A percentile compares a stretch with the other conserved stretches of the same genome.
These are phyloP conservation scores for Syncephalastrum monosporum DNA, from an alignment of 371 early-diverging fungal species.

Conservation along the genomic window DNA sequence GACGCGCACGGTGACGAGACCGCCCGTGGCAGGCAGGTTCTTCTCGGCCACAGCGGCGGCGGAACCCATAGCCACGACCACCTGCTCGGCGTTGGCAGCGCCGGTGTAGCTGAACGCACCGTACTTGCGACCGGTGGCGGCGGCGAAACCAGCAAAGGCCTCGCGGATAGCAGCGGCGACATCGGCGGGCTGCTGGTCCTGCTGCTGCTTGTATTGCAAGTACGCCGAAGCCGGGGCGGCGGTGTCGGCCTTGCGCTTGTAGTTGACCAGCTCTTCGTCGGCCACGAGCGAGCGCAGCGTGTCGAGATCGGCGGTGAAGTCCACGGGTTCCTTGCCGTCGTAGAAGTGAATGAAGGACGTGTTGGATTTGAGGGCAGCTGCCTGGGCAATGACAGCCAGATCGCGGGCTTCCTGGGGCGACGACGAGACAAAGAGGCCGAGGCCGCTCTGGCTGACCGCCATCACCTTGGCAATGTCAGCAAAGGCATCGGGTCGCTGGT, in stretches of 20 bases:
- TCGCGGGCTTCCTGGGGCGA: constrained; percentile 73
- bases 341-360: constrained; percentile 65
- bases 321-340: constrained; percentile 25
- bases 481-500: constrained; percentile 25
- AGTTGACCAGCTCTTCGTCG: constrained; percentile 29
- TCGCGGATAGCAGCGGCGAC: constrained; percentile 32
- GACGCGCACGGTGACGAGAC: constrained; percentile 63
- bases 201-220: constrained; percentile 32
- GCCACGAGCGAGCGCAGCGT: constrained; percentile 28
- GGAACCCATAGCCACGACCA: constrained; percentile 65
- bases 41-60: constrained; percentile 48
- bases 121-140: constrained; percentile 49
- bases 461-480: constrained; percentile 65
- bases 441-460: constrained; percentile 79
- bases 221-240: constrained; percentile 28
- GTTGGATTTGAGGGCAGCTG: constrained; percentile 56
- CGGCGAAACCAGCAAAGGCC: constrained; percentile 36
- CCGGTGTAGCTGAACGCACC: constrained; percentile 54
- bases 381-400: constrained; percentile 64
- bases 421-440: constrained; percentile 67
- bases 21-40: constrained; percentile 39
- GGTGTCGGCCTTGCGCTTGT: constrained; percentile 12
- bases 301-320: constrained; percentile 5
- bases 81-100: constrained; percentile 50
- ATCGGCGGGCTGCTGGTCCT: constrained; percentile 19